Conservation (phyloP, 2,329 filamentous ascomycete species). For the Colletotrichum agaves region DNA sequence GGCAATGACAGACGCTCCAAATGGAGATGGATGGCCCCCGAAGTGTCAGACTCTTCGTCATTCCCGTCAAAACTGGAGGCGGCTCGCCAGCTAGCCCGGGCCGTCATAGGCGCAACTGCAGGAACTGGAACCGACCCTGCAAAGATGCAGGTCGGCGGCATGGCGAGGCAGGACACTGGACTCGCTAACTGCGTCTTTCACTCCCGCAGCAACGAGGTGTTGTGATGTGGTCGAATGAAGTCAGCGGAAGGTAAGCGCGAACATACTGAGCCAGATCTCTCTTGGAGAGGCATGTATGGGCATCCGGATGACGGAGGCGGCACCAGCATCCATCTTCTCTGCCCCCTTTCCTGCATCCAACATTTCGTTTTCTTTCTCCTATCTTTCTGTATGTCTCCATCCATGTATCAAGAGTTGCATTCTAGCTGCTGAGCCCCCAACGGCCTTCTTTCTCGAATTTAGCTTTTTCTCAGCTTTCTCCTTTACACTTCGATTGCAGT, state of each 20-base stretch:
- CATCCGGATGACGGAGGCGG: slow-evolving; percentile 24
- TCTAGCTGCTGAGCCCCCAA: slow-evolving; percentile 23
- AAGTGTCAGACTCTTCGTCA: slow-evolving; percentile 28
- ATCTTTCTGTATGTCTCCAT: slow-evolving; percentile 20
- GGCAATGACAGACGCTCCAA: slow-evolving; percentile 28
- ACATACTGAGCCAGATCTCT: background rate
- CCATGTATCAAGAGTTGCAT: slow-evolving; percentile 35
- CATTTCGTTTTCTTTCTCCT: slow-evolving; percentile 3
- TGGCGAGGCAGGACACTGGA: slow-evolving; percentile 36
- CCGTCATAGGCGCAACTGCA: slow-evolving; percentile 34
- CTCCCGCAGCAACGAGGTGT: slow-evolving; percentile 16
- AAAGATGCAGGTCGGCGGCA: slow-evolving; percentile 31
- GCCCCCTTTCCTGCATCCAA: background rate
- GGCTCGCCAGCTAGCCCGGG: slow-evolving; percentile 30
- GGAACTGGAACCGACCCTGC: slow-evolving; percentile 33
- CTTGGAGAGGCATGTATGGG: slow-evolving; percentile 5
- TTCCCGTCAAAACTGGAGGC: slow-evolving; percentile 20
- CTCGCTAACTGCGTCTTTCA: slow-evolving; percentile 8
- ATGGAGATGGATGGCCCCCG: slow-evolving; percentile 19
- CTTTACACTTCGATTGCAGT: slow-evolving; percentile 14
- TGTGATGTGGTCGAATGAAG: slow-evolving; percentile 28
- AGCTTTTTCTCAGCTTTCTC: slow-evolving; percentile 32
- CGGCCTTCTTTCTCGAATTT: slow-evolving; percentile 4
- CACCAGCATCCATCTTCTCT: slow-evolving; percentile 5
- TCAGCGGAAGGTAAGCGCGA: slow-evolving; percentile 19